phyloP scores from a whole-genome alignment of 176 grass and related monocot genomes.

The Zoysia pacifica region DNA sequence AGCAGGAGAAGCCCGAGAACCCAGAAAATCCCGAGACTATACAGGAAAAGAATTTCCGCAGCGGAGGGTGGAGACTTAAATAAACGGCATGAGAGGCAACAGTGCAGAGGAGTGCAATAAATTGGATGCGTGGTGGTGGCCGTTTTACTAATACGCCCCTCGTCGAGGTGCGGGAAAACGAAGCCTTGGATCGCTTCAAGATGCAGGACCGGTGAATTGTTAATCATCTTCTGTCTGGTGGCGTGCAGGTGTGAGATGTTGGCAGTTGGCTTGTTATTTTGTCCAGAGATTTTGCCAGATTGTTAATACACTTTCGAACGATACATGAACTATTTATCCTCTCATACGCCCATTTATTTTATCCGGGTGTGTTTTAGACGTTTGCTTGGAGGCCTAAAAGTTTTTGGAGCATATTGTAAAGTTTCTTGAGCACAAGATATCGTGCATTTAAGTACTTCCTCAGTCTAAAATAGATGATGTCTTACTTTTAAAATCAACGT shows the following conservation, averaged over 20 bases:
- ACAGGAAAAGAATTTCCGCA: conserved; percentile 30
- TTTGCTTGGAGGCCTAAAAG: background rate
- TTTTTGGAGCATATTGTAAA: background rate
- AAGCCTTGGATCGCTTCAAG: conserved; percentile 45
- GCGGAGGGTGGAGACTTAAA: conserved; percentile 45
- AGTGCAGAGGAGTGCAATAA: conserved; percentile 42
- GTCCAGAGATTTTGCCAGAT: background rate
- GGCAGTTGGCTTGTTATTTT: conserved; percentile 3
- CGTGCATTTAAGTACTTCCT: background rate
- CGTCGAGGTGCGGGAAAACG: conserved; percentile 24
- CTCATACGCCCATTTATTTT: background rate
- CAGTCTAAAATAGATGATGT: no score
- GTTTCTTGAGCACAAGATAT: background rate
- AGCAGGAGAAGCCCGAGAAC: conserved; percentile 37
- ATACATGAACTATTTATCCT: background rate
- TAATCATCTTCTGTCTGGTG: background rate
- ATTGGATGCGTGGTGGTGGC: conserved; percentile 31
- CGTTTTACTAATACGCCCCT: conserved; percentile 30
- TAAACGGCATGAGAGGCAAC: conserved; percentile 39
- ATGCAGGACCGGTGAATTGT: conserved; percentile 15
- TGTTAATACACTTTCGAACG: background rate
- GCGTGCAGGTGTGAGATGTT: background rate
- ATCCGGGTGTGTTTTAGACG: background rate
- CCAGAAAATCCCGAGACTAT: conserved; percentile 47
- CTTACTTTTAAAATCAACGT: background rate